Evolutionary conservation across 2,329 filamentous ascomycete species (phyloP), one percentile per base, ranked within the genome.

Genomic region (Fusarium verrucosum): DNA sequence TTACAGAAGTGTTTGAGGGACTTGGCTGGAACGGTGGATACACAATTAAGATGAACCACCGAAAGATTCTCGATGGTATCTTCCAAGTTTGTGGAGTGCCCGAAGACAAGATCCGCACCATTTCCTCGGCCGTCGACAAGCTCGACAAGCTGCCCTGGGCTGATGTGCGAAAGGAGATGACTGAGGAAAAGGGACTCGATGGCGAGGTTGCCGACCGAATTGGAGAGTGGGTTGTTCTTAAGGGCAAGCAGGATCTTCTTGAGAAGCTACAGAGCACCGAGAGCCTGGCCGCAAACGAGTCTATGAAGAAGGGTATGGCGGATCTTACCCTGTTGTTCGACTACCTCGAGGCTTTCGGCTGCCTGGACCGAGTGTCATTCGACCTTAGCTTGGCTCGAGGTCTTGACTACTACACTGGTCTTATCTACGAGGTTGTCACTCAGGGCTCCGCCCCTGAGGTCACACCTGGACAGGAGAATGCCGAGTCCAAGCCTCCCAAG

Each of bases 121-220:
- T 97, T 73, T 95, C 91, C 35, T 95, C 91, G 22, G 94, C 94
- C 3, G 94, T 98, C 42, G 94, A 98, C 81, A 98, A 98, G 82
- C 83, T 98, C 51, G 94, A 97, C 79, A 98, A 98, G 81, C 82
- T 89, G 73, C 90, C 93, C 2, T 97, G 94, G 94, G 85, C 85
- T 28, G 93, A 96, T 65, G 94, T 97, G 50, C 88, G 89, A 76
- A 91, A 90, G 77, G 94, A 97, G 77, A 97, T 97, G 94, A 89
- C 91, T 0, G 91, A 94, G 68, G 91, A 96, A 66, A 97, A 97
- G 81, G 93, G 92, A 0, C 83, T 98, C 3, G 85, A 87, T 37
- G 81, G 82, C 22, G 88, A 87, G 14, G 87, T 94, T 26, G 94
- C 94, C 42, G 93, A 97, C 79, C 90, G 87, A 73, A 96, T 97